These are phyloP conservation scores for Septoria linicola DNA, from an alignment of 2,329 filamentous ascomycete species.

Conservation along the genomic window DNA sequence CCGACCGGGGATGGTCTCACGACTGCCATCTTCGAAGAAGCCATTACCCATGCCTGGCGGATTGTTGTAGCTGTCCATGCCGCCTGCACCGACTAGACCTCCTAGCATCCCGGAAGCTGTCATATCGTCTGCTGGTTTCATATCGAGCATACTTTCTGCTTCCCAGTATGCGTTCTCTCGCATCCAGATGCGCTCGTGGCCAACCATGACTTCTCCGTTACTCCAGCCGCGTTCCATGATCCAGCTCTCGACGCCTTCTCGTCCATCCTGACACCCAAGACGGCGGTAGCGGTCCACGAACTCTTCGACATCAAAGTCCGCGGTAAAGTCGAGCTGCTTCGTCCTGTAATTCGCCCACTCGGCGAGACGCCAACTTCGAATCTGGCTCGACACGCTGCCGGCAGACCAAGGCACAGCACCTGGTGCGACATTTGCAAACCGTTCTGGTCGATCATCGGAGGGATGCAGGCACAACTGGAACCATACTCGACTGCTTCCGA, in stretches of 20 bases:
- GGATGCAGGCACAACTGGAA: constrained; percentile 91
- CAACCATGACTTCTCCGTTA: constrained; percentile 92
- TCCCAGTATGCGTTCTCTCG: constrained; percentile 96
- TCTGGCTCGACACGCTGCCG: constrained; percentile 84
- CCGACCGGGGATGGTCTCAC: constrained; percentile 63
- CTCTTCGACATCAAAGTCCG: constrained; percentile 92
- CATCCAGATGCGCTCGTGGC: constrained; percentile 92
- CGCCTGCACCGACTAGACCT: constrained; percentile 55
- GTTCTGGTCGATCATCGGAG: constrained; percentile 78
- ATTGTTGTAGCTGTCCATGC: constrained; percentile 70
- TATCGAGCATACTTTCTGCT: constrained; percentile 90
- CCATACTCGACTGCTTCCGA: constrained; percentile 88
- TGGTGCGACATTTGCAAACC: constrained; percentile 68
- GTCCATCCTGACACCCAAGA: constrained; percentile 84
- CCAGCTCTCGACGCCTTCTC: constrained; percentile 92
- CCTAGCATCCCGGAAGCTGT: constrained; percentile 43
- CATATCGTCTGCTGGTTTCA: constrained; percentile 63
- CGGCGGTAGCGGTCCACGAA: constrained; percentile 79
- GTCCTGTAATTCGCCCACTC: constrained; percentile 96
- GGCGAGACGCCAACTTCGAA: constrained; percentile 87
- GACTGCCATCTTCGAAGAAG: constrained; percentile 57
- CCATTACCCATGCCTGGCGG: constrained; percentile 44
- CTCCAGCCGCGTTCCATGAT: constrained; percentile 94
- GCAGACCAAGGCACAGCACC: constrained; percentile 89
- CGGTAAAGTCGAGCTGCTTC: constrained; percentile 89